Evolutionary conservation across 2,329 filamentous ascomycete species (phyloP).

Genomic region (Aspergillus terreus): DNA sequence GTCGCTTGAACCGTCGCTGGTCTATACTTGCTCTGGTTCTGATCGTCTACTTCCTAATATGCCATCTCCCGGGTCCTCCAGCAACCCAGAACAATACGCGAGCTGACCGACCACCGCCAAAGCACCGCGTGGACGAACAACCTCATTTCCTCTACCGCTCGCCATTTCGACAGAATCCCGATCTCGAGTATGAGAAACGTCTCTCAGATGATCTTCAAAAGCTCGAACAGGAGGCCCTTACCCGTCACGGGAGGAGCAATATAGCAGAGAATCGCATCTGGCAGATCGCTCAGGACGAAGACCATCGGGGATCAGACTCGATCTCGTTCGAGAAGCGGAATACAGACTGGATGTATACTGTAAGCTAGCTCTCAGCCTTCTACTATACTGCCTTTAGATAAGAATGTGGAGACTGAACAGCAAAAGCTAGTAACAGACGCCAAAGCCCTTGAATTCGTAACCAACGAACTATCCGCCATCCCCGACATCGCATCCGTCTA

Average conservation of each 20-base stretch:
- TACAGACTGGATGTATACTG: slow-evolving; percentile 25
- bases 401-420: neutral
- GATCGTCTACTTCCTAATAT: neutral
- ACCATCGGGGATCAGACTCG: slow-evolving; percentile 22
- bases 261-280: slow-evolving; percentile 22
- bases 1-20: neutral
- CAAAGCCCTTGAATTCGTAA: slow-evolving; percentile 25
- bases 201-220: slow-evolving; percentile 20
- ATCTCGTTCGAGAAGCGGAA: slow-evolving; percentile 24
- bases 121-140: neutral
- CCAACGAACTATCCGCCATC: slow-evolving; percentile 21
- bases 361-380: no score
- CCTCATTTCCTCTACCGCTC: slow-evolving; percentile 13
- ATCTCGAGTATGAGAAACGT: slow-evolving; percentile 24
- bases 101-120: neutral
- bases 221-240: slow-evolving; percentile 18
- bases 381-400: no score
- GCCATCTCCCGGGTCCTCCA: neutral
- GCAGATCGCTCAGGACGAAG: slow-evolving; percentile 28
- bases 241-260: slow-evolving; percentile 7
- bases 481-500: slow-evolving; percentile 26
- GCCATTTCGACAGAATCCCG: slow-evolving; percentile 23
- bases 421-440: slow-evolving; percentile 24
- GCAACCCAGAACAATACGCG: neutral
- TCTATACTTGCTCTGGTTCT: neutral